Evolutionary conservation across 331 rosid genomes (phyloP).

Genomic region (Malus hybrid): DNA sequence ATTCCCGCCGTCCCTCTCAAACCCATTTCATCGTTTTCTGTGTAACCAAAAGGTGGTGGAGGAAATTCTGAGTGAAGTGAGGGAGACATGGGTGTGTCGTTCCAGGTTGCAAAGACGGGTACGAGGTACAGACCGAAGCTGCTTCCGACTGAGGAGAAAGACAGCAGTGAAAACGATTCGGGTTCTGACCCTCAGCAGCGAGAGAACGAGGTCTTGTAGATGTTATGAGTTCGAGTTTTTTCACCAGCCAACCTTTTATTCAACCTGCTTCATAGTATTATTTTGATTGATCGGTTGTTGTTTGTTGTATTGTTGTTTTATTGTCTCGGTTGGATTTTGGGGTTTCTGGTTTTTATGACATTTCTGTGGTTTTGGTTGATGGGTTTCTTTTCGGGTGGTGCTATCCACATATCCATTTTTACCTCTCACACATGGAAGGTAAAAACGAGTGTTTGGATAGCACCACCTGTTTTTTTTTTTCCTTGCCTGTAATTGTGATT

Average conservation of each 20-base stretch:
- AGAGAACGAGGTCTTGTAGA: conserved; percentile 4
- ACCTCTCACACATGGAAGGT: too few relatives aligned
- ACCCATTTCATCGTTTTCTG: background rate
- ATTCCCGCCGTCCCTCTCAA: background rate
- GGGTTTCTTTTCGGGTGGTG: background rate
- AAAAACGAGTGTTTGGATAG: too few relatives aligned
- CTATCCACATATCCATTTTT: too few relatives aligned
- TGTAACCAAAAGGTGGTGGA: background rate
- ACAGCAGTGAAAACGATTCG: background rate
- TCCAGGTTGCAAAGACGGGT: conserved; percentile 29
- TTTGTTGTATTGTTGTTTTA: background rate
- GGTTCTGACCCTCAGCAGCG: conserved; percentile 1
- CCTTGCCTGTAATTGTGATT: background rate
- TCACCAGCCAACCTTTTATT: background rate
- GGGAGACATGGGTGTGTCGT: conserved; percentile 28
- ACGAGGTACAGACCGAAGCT: conserved; percentile 30
- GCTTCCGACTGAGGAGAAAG: conserved; percentile 5
- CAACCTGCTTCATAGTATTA: background rate
- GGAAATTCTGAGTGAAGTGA: background rate
- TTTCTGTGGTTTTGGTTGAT: background rate
- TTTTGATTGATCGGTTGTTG: background rate
- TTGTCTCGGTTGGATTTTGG: background rate
- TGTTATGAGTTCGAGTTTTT: background rate
- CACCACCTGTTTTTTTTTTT: too few relatives aligned
- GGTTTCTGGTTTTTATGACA: background rate